Evolutionary conservation across 2,329 filamentous ascomycete species (phyloP), one percentile per base, ranked within the genome.

Genomic region (Scopulariopsis brevicaulis): DNA sequence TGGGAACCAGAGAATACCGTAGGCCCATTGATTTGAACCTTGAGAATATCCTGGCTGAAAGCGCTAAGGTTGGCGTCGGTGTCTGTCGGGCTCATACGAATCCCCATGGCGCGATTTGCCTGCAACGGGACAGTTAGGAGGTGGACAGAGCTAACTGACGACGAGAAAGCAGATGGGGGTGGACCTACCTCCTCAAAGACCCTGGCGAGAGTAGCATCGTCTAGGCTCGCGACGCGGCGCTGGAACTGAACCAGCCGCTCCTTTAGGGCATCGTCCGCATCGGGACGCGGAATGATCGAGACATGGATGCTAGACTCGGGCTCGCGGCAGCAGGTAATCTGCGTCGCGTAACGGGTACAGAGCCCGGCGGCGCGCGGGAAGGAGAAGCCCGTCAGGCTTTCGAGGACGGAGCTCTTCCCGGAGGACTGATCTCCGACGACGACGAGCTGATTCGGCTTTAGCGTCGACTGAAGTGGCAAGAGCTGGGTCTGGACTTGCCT

Each of bases 41-140:
- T 66, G n/a, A 73, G 64, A 0, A 73, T 61, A 46, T 81, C 76
- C 4, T 76, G 68, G 34, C 75, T 78, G 54, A 81, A 81, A 0
- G 72, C 70, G 0, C 60, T 58, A 0, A 65, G 61, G 11, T 34
- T 20, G 0, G 58, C 59, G 0, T 59, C 53, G 0, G 56, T 15
- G 1, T 50, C 46, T 24, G 46, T n/a, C n/a, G n/a, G 18, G 20
- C 59, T 59, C 0, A 63, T 64, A 0, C 69, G 68, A 24, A 81
- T 75, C 0, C 73, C 75, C 76, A 81, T 78, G 1, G 63, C 65
- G 0, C 65, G 60, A 28, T 76, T 76, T 0, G 74, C 76, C 73
- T 71, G n/a, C 2, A 25, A 10, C 18, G 11, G 24, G 1, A 4
- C 28, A 32, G n/a, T 54, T 56, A 79, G 74, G 3, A 80, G 66